These are phyloP conservation scores for Cotoneaster glaucophyllus DNA, from an alignment of 306 rosid genomes.

Conservation along the genomic window DNA sequence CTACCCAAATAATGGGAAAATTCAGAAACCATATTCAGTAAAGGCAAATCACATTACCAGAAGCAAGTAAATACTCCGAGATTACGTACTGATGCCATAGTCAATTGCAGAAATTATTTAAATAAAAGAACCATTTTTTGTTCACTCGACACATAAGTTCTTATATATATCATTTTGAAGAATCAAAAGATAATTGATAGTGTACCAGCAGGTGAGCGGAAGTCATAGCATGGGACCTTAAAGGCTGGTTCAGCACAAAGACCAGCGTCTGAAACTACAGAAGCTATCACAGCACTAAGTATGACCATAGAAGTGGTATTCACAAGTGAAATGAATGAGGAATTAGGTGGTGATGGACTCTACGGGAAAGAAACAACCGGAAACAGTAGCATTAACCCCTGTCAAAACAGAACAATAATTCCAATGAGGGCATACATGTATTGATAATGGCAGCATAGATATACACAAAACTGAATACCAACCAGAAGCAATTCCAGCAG, in stretches of 20 bases:
- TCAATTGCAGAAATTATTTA: neutral
- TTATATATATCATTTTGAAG: neutral
- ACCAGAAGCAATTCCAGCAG: slow-evolving; percentile 91
- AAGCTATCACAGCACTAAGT: slow-evolving; percentile 83
- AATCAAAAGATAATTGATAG: slow-evolving; percentile 5
- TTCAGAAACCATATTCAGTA: neutral
- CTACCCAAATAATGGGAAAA: neutral
- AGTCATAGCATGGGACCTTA: slow-evolving; percentile 78
- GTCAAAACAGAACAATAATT: slow-evolving; percentile 8
- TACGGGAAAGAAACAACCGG: slow-evolving; percentile 88
- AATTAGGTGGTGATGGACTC: slow-evolving; percentile 69
- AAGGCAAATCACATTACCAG: neutral
- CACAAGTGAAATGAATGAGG: slow-evolving; percentile 54
- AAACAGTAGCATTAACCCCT: slow-evolving; percentile 96
- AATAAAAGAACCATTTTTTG: neutral
- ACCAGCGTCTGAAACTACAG: slow-evolving; percentile 79
- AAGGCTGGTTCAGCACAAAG: slow-evolving; percentile 89
- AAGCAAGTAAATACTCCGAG: neutral
- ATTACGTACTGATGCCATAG: neutral
- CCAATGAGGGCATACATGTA: neutral
- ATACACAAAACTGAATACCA: neutral
- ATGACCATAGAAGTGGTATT: slow-evolving; percentile 91
- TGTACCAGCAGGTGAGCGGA: slow-evolving; percentile 80
- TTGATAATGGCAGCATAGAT: neutral
- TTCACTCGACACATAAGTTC: neutral